Conservation (phyloP, 164 flowering plant genomes). For the Tetrastigma voinierianum region DNA sequence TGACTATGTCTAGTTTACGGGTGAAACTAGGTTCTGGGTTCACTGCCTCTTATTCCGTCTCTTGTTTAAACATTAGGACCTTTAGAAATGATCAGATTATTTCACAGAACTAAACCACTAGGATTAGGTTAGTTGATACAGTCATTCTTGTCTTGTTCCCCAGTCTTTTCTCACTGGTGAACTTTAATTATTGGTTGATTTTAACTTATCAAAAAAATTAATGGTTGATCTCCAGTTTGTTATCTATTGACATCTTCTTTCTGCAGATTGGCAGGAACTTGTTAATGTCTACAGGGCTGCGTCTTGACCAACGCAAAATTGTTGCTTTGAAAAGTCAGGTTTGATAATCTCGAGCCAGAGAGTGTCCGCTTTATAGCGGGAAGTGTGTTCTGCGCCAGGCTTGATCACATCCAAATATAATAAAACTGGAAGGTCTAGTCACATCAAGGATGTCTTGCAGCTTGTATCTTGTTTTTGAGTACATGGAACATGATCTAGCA, state of each 20-base stretch:
- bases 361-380: conserved; percentile 99
- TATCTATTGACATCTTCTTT: conserved; percentile 10
- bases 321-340: conserved; percentile 96
- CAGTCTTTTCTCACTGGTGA: conserved; percentile 1
- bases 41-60: neutral
- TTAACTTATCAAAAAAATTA: too few relatives aligned
- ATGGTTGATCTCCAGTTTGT: too few relatives aligned
- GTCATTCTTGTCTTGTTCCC: neutral
- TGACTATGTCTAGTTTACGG: neutral
- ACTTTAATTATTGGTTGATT: conserved; percentile 1
- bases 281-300: conserved; percentile 85
- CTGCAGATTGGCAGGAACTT: conserved; percentile 95
- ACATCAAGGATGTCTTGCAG: conserved; percentile 91
- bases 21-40: neutral
- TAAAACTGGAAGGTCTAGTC: conserved; percentile 86
- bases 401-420: conserved; percentile 92
- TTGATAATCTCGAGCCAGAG: conserved; percentile 91
- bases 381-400: conserved; percentile 83
- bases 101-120: neutral
- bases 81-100: neutral
- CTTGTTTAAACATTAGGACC: neutral
- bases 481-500: conserved; percentile 95
- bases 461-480: conserved; percentile 91
- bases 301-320: conserved; percentile 81
- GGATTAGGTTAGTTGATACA: neutral